Evolutionary conservation across 768 basidiomycete species (phyloP).

Genomic region (Lentinus brumalis): DNA sequence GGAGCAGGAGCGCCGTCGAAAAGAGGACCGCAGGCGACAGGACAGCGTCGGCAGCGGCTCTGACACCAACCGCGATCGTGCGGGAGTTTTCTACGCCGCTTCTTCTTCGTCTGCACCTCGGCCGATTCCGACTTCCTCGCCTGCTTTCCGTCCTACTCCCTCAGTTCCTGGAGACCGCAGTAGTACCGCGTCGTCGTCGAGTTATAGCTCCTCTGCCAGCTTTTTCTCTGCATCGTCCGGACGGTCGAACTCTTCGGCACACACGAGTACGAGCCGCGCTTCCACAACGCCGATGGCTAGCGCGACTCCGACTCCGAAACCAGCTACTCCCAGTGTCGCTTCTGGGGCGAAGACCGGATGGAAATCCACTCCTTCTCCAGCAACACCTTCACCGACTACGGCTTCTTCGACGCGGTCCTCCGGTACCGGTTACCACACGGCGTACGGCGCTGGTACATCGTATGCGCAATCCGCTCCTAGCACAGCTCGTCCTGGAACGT

Average conservation of each 20-base stretch:
- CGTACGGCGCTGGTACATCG: neutral
- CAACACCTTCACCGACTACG: constrained; percentile 4
- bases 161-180: constrained; percentile 29
- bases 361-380: constrained; percentile 9
- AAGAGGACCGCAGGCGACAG: constrained; percentile 18
- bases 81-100: constrained; percentile 32
- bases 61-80: constrained; percentile 18
- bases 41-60: constrained; percentile 27
- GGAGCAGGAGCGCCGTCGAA: constrained; percentile 7
- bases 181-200: constrained; percentile 31
- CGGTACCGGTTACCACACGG: constrained; percentile 4
- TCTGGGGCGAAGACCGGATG: constrained; percentile 12
- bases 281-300: constrained; percentile 31
- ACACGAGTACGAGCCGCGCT: constrained; percentile 25
- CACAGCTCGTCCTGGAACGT: constrained; percentile 19
- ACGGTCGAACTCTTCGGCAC: constrained; percentile 18
- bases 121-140: constrained; percentile 31
- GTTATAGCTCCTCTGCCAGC: constrained; percentile 22
- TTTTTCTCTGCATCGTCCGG: constrained; percentile 25
- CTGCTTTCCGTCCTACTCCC: constrained; percentile 22
- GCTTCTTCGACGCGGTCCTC: constrained; percentile 8
- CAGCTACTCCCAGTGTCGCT: neutral
- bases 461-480: constrained; percentile 9
- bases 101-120: constrained; percentile 27
- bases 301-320: constrained; percentile 3